These are phyloP conservation scores for Paecilomyces dactylethromorphus DNA, from an alignment of 2,329 filamentous ascomycete genomes.

Conservation along the genomic window DNA sequence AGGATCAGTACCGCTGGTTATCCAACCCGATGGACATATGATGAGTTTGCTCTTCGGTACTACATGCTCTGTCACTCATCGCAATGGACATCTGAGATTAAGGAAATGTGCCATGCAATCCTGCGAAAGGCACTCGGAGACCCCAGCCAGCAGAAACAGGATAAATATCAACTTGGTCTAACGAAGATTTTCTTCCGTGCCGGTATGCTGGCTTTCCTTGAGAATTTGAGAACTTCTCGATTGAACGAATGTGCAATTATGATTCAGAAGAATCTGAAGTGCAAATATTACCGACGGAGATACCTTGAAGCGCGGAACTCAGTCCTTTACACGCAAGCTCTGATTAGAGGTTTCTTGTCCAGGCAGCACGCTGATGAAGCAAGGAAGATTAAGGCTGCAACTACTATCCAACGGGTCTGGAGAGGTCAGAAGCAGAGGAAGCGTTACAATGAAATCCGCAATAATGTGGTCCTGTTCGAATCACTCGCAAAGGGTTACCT, in stretches of 20 bases:
- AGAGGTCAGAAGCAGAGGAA: constrained; percentile 85
- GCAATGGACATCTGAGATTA: constrained; percentile 89
- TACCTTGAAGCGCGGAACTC: constrained; percentile 82
- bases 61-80: constrained; percentile 93
- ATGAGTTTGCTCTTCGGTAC: constrained; percentile 94
- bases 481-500: constrained; percentile 88
- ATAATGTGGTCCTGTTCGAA: constrained; percentile 81
- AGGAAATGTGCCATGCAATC: constrained; percentile 89
- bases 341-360: constrained; percentile 69
- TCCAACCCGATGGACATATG: constrained; percentile 96
- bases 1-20: constrained; percentile 97
- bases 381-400: constrained; percentile 78
- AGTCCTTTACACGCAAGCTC: constrained; percentile 73
- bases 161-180: constrained; percentile 95
- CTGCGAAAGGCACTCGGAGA: constrained; percentile 80
- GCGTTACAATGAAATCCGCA: constrained; percentile 68
- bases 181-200: constrained; percentile 99
- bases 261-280: constrained; percentile 96
- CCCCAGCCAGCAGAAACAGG: constrained; percentile 63
- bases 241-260: constrained; percentile 92
- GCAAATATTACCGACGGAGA: constrained; percentile 88
- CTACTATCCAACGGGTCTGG: constrained; percentile 93
- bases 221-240: constrained; percentile 83
- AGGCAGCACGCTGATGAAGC: constrained; percentile 72
- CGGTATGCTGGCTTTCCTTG: constrained; percentile 95